Base-by-base conservation (phyloP, 768 basidiomycete species). In the Phaffia australis region DNA sequence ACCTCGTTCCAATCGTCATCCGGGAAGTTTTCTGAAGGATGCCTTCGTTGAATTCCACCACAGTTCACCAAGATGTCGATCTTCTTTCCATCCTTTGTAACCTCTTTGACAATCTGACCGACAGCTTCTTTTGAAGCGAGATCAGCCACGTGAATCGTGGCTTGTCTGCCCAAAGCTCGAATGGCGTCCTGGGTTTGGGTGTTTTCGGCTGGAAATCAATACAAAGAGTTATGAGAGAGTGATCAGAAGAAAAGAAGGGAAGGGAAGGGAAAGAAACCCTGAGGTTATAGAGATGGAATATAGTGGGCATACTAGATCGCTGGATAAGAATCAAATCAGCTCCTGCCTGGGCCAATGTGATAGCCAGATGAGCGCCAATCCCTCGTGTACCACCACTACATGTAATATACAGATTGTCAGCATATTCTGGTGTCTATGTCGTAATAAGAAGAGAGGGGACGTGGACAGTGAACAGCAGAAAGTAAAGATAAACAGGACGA, bases 1-100 rank as follows among this genome's bases (percentile, higher is more conserved):
- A 90, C 88, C 74, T 85, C 85, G 66, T 86, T 83, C 85, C 86
- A 87, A 72, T 86, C 86, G 54, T 75, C 71, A 71, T 86, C 85
- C 30, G 81, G 77, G 74, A 87, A 87, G 72, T 81, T 80, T 69
- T 84, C 81, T n/a, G 82, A 82, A 66, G 84, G 74, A 63, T 75
- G 74, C 60, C 76, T 67, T 27, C 75, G 63, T 72, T 83, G 81
- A 70, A 83, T 84, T 64, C 83, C 83, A 64, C 83, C 84, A 72
- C 86, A 87, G 72, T 87, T 86, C 74, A 87, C 81, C 55, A 86
- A 81, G 70, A 86, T 77, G 71, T 87, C 81, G 62, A 87, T 80
- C 56, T 79, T 81, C 80, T 84, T 78, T 65, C 69, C 73, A 32
- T 73, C 74, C 4, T 32, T 64, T 29, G 69, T 66, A 23, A 73